Evolutionary conservation across 2,329 filamentous ascomycete genomes (phyloP), one percentile per base, ranked within the genome.

Genomic region (Nemania sp.): DNA sequence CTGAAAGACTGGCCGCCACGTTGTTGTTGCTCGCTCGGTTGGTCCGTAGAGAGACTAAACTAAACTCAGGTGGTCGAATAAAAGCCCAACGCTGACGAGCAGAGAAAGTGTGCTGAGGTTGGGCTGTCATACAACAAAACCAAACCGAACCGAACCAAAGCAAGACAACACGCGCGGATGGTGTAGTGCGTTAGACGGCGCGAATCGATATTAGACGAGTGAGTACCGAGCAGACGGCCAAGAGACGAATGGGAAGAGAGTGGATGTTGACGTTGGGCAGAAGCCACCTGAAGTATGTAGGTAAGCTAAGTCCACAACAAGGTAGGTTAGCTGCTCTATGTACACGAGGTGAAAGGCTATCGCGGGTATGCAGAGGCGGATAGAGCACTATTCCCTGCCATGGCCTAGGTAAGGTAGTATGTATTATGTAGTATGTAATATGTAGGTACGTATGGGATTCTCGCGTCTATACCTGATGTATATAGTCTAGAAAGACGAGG

Each of bases 1-100:
- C 74, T 76, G 75, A 73, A 74, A 51, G 67, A 64, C 54, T 54
- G 70, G 71, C 52, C 68, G 73, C 64, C 69, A 72, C 71, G 72
- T 73, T 56, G 67, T n/a, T n/a, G 68, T 72, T 66, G 58, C 65
- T 59, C 65, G 66, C 55, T 63, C 55, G 51, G 56, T 35, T 27
- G 60, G 43, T 66, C 58, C 68, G 65, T 43, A 62, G 51, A 64
- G 55, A 41, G 35, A 41, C 24, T 24, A 63, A 53, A 58, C 66
- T 63, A 66, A 60, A 60, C 66, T 69, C 47, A 45, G 53, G 66
- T 60, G 57, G 59, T 55, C 60, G 54, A 58, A 66, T 65, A 38
- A 67, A 67, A 43, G 69, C 69, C 69, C 69, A 71, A 71, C 62
- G 69, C 62, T 65, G 55, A 62, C 51, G 56, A 49, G 43, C 29